These are phyloP conservation scores for Penicillium sp. DNA, from an alignment of 2,329 filamentous ascomycete genomes.

Conservation along the genomic window DNA sequence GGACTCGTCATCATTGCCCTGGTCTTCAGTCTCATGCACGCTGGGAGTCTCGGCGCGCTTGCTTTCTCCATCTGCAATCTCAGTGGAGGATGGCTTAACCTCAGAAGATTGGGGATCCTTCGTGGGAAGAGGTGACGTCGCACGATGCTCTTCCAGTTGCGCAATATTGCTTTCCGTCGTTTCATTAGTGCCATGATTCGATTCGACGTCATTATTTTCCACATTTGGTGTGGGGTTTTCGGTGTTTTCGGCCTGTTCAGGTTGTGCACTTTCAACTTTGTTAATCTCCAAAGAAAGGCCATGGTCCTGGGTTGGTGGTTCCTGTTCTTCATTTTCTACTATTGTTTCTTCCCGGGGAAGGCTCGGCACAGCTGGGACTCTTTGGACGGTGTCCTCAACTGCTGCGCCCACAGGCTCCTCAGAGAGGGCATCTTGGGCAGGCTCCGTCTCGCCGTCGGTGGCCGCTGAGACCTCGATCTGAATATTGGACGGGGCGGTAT, in stretches of 20 bases:
- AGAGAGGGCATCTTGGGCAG: conserved; percentile 5
- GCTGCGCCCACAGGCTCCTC: not conserved
- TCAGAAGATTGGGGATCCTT: conserved; percentile 15
- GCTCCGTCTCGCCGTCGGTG: conserved; percentile 8
- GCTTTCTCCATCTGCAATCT: conserved; percentile 4
- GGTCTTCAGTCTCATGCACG: conserved; percentile 7
- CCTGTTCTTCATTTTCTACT: not conserved
- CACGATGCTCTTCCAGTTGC: not conserved
- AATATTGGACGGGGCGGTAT: conserved; percentile 25
- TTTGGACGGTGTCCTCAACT: not conserved
- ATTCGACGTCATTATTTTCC: not conserved
- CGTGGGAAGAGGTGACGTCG: conserved; percentile 7
- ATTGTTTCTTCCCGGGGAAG: not conserved
- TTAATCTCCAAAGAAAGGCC: too few relatives aligned
- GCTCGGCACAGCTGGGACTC: too few relatives aligned
- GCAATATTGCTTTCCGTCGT: conserved; percentile 5
- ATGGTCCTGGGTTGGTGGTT: not conserved
- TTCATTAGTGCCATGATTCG: conserved; percentile 20
- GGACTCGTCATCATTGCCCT: conserved; percentile 7
- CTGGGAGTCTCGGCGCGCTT: conserved; percentile 9
- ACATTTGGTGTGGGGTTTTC: conserved; percentile 3
- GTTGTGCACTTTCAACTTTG: not conserved
- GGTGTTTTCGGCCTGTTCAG: not conserved
- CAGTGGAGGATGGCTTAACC: conserved; percentile 4
- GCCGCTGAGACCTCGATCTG: conserved; percentile 11